phyloP scores from a whole-genome alignment of 768 basidiomycete genomes.

The Pisolithus orientalis region DNA sequence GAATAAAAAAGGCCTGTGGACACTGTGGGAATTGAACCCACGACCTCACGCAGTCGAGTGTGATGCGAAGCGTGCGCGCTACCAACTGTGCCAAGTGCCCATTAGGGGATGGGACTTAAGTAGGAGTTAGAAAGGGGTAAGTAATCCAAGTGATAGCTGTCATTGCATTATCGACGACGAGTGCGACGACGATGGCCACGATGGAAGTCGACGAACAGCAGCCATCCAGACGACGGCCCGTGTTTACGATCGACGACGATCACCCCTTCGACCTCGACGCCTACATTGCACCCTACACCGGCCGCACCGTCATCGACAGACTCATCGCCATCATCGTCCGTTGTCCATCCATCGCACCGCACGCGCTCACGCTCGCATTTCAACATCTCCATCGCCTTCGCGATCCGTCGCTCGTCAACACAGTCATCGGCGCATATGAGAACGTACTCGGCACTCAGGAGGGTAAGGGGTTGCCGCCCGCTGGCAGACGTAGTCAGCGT shows the following conservation, averaged over 20 bases:
- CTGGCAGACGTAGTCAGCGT: slow-evolving; percentile 42
- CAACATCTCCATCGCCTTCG: slow-evolving; percentile 59
- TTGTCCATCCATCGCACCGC: slow-evolving; percentile 65
- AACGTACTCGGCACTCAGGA: slow-evolving; percentile 26
- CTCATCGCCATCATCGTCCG: slow-evolving; percentile 59
- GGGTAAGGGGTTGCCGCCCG: slow-evolving; percentile 39
- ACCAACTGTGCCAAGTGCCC: slow-evolving; percentile 31
- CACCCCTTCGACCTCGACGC: slow-evolving; percentile 87
- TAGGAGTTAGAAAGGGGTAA: too few relatives aligned
- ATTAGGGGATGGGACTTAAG: too few relatives aligned
- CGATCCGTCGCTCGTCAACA: slow-evolving; percentile 57
- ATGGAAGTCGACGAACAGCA: too few relatives aligned
- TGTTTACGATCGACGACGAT: slow-evolving; percentile 59
- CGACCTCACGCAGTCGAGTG: slow-evolving; percentile 25
- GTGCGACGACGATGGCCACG: too few relatives aligned
- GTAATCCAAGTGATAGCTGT: too few relatives aligned
- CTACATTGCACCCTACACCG: slow-evolving; percentile 71
- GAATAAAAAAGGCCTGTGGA: slow-evolving; percentile 16
- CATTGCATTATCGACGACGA: too few relatives aligned
- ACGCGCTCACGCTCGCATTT: slow-evolving; percentile 65
- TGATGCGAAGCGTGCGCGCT: slow-evolving; percentile 28
- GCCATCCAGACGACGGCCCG: slow-evolving; percentile 10
- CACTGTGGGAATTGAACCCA: slow-evolving; percentile 30
- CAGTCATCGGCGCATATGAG: slow-evolving; percentile 50
- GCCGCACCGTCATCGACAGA: slow-evolving; percentile 72